Percentiles rank a stretch among this genome's conserved stretches.
These are phyloP conservation scores for Xeromyces bisporus DNA, from an alignment of 495 filamentous ascomycete species.

Conservation along the genomic window DNA sequence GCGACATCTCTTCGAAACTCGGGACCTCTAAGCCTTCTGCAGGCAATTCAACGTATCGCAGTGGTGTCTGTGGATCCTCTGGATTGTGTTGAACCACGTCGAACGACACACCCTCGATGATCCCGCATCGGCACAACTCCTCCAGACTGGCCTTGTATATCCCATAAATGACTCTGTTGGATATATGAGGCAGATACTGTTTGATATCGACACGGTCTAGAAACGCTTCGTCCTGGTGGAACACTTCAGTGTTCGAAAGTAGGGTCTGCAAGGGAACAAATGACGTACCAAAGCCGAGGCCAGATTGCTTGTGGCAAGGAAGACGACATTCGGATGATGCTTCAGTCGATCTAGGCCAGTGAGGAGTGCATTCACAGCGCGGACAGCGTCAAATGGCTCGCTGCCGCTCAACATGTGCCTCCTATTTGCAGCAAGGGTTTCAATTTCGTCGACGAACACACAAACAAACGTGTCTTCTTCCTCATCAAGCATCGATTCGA, in stretches of 20 bases:
- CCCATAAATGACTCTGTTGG: constrained; percentile 23
- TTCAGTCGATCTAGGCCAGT: constrained; percentile 24
- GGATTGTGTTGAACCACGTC: constrained; percentile 9
- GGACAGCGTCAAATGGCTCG: constrained; percentile 33
- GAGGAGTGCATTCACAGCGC: constrained; percentile 20
- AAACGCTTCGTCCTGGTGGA: constrained; percentile 29
- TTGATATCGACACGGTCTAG: constrained; percentile 39
- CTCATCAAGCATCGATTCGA: constrained; percentile 23
- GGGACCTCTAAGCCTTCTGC: constrained; percentile 5
- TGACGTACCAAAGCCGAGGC: constrained; percentile 18
- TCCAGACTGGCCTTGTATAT: constrained; percentile 34
- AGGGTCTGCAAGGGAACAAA: background rate
- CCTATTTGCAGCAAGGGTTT: constrained; percentile 32
- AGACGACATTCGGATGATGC: constrained; percentile 25
- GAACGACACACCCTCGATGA: constrained; percentile 14
- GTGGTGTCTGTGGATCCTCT: constrained; percentile 6
- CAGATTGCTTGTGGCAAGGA: constrained; percentile 38
- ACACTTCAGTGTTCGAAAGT: background rate
- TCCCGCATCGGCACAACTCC: constrained; percentile 26
- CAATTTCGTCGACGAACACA: constrained; percentile 40
- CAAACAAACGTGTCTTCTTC: constrained; percentile 30
- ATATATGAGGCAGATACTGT: constrained; percentile 27
- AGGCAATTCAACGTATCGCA: constrained; percentile 9
- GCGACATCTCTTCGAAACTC: constrained; percentile 7
- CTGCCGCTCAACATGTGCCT: constrained; percentile 21